These are phyloP conservation scores for Colletotrichum simmondsii DNA, from an alignment of 2,329 filamentous ascomycete species.

Conservation along the genomic window DNA sequence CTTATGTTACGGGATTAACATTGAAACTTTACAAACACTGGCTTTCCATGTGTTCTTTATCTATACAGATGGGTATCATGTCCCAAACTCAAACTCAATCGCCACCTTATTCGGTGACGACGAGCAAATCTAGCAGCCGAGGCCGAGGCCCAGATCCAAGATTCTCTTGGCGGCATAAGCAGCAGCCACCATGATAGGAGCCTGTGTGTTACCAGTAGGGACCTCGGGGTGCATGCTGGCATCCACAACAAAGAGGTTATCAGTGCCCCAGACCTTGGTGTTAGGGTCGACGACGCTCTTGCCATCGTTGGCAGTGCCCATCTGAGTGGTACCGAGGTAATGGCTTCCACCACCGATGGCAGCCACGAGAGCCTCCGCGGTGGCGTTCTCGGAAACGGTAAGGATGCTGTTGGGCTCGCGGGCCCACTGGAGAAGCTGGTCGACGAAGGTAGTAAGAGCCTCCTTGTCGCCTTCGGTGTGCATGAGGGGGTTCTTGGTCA, in stretches of 20 bases:
- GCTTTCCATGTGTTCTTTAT: background rate
- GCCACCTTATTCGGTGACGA: background rate
- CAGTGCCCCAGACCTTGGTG: slow-evolving; percentile 44
- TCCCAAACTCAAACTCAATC: background rate
- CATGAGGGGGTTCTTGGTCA: slow-evolving; percentile 48
- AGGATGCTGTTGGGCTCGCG: slow-evolving; percentile 38
- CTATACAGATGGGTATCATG: background rate
- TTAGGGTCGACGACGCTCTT: slow-evolving; percentile 45
- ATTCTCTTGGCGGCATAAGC: slow-evolving; percentile 31
- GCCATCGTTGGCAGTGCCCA: slow-evolving; percentile 44
- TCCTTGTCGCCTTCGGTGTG: slow-evolving; percentile 45
- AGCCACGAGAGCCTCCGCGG: slow-evolving; percentile 38
- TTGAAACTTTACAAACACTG: background rate
- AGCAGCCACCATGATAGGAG: slow-evolving; percentile 34
- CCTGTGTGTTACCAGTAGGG: slow-evolving; percentile 34
- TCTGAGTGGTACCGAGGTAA: slow-evolving; percentile 44
- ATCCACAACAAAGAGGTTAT: slow-evolving; percentile 44
- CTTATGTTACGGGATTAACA: too few relatives aligned
- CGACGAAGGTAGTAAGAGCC: slow-evolving; percentile 41
- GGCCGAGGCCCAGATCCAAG: background rate
- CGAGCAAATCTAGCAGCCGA: background rate
- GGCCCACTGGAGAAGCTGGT: slow-evolving; percentile 40
- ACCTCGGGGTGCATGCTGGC: slow-evolving; percentile 49
- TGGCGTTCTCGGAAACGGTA: slow-evolving; percentile 36
- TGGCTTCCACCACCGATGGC: slow-evolving; percentile 41